Evolutionary conservation across 768 basidiomycete genomes (phyloP), one percentile per base, ranked within the genome.

Genomic region (Rhodotorula paludigena): DNA sequence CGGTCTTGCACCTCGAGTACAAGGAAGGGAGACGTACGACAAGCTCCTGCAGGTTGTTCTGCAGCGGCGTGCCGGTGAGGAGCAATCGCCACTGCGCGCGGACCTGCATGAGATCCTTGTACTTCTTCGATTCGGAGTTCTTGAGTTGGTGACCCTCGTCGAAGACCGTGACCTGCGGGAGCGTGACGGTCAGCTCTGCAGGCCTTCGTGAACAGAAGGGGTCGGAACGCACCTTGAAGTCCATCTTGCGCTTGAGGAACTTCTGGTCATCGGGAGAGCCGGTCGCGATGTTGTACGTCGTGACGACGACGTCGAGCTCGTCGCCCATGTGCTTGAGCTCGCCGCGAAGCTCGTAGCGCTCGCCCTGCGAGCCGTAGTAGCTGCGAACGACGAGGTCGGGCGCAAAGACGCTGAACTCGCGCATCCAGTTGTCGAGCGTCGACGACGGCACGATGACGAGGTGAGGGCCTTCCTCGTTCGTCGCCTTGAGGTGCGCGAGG

Each of bases 81-180:
- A 99, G 83, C 33, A 98, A 81, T 44, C 92, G 83, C 94, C 96
- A 99, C 49, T 84, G 84, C 3, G 90, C 89, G 25, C 86, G 84
- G 76, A 90, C 89, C 76, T 86, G 87, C 73, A 98, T 81, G 21
- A 99, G 80, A 16, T 90, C 85, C 76, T 89, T 87, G 77, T 99
- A 98, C 30, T 93, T 88, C 75, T 96, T 91, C n/a, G 92, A 94
- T 72, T 93, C 89, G 78, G 90, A 93, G 76, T 97, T 99, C 81
- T 99, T 99, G 69, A 99, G 81, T 58, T 92, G 86, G 77, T 99
- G 96, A 3, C 96, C 96, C 78, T 99, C 96, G 75, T 99, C 96
- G 74, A 89, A 98, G 55, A 98, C 86, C 73, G 90, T 92, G 39
- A 86, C 88, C 94, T 98, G 73, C 15, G 18, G 32, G 32, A 3